Evolutionary conservation across 2,329 filamentous ascomycete genomes (phyloP).

Genomic region (Colletotrichum cordylinicola): DNA sequence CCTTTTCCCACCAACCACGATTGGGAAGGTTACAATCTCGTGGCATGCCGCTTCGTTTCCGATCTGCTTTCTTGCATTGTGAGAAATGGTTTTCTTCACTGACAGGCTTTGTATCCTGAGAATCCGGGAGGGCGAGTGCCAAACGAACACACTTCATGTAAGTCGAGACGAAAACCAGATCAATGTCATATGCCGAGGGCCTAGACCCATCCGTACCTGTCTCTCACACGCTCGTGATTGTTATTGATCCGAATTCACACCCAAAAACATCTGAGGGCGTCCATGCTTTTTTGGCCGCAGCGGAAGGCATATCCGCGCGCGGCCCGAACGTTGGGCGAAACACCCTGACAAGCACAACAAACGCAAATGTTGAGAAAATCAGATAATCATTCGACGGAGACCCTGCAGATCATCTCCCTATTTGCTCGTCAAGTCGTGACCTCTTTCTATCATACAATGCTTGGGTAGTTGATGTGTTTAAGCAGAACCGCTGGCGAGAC

Average conservation of each 20-base stretch:
- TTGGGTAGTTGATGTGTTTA: neutral
- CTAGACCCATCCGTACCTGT: neutral
- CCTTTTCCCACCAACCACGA: neutral
- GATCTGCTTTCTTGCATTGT: neutral
- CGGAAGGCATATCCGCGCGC: neutral
- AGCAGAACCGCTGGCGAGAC: constrained; percentile 25
- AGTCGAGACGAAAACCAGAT: neutral
- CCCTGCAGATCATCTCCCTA: neutral
- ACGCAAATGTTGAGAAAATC: neutral
- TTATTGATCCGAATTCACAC: neutral
- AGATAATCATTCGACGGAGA: neutral
- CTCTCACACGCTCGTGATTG: neutral
- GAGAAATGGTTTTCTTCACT: neutral
- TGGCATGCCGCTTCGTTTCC: neutral
- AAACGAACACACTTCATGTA: neutral
- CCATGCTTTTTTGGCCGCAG: neutral
- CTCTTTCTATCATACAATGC: neutral
- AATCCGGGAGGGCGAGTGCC: neutral
- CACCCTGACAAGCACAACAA: neutral
- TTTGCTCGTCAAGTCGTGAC: neutral
- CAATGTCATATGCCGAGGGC: neutral
- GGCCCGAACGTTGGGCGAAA: neutral
- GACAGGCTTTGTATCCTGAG: neutral
- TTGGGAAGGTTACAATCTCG: neutral
- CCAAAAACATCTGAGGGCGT: neutral